Evolutionary conservation across 2,329 filamentous ascomycete species (phyloP).

Genomic region (Metarhizium brunneum): DNA sequence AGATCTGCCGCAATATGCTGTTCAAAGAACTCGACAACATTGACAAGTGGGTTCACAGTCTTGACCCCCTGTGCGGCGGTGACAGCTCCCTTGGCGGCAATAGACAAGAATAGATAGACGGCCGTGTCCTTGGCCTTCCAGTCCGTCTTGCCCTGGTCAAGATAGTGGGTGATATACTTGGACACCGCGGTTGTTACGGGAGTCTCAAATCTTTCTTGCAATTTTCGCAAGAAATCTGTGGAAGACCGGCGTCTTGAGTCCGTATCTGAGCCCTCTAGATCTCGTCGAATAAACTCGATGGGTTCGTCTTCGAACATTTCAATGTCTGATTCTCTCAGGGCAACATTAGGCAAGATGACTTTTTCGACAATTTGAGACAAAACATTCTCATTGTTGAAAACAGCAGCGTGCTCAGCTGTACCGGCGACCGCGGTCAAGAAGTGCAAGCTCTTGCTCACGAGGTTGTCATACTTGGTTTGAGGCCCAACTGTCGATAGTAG

Average conservation of each 20-base stretch:
- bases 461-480: slow-evolving; percentile 85
- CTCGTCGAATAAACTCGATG: slow-evolving; percentile 93
- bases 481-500: slow-evolving; percentile 78
- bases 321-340: slow-evolving; percentile 83
- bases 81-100: slow-evolving; percentile 83
- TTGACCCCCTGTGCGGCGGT: slow-evolving; percentile 86
- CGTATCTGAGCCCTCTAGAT: slow-evolving; percentile 91
- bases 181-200: slow-evolving; percentile 81
- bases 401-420: slow-evolving; percentile 65
- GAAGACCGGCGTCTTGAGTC: slow-evolving; percentile 87
- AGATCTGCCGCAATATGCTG: slow-evolving; percentile 86
- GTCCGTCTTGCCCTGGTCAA: slow-evolving; percentile 69
- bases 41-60: slow-evolving; percentile 76
- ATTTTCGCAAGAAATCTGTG: slow-evolving; percentile 83
- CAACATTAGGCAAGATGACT: slow-evolving; percentile 88
- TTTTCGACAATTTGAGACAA: slow-evolving; percentile 88
- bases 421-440: slow-evolving; percentile 87
- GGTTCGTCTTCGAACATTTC: slow-evolving; percentile 98
- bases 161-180: slow-evolving; percentile 78
- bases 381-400: slow-evolving; percentile 75
- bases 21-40: slow-evolving; percentile 92
- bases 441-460: slow-evolving; percentile 89
- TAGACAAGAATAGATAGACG: slow-evolving; percentile 91
- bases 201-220: slow-evolving; percentile 81
- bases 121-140: slow-evolving; percentile 98